phyloP scores from a whole-genome alignment of 2,329 filamentous ascomycete species.

The Fusarium ambrosium region DNA sequence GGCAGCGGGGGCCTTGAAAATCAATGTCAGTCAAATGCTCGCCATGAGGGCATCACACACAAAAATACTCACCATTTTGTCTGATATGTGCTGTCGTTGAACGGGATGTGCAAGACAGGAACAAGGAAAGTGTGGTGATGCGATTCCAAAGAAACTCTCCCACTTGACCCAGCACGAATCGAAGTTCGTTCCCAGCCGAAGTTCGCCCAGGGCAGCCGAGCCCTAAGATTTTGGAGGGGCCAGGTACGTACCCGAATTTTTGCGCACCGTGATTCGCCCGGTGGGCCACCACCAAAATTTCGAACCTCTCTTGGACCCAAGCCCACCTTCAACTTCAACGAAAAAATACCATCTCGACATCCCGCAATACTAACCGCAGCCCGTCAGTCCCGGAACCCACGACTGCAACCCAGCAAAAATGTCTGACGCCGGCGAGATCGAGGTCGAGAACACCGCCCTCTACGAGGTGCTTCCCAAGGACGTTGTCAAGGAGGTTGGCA shows the following conservation, averaged over 20 bases:
- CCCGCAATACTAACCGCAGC: constrained; percentile 55
- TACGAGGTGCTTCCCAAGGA: constrained; percentile 93
- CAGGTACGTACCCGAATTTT: constrained; percentile 48
- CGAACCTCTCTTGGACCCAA: constrained; percentile 47
- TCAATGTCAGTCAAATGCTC: constrained; percentile 40
- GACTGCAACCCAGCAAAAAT: constrained; percentile 71
- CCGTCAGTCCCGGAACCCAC: constrained; percentile 54
- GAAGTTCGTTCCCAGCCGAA: constrained; percentile 38
- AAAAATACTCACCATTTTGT: constrained; percentile 58
- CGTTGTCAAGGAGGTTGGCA: constrained; percentile 88
- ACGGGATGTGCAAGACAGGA: constrained; percentile 53
- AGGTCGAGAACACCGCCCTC: constrained; percentile 83
- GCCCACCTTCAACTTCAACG: constrained; percentile 50
- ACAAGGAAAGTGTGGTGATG: constrained; percentile 47
- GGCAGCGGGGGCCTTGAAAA: constrained; percentile 58
- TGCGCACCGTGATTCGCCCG: constrained; percentile 53
- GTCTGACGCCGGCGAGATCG: constrained; percentile 96
- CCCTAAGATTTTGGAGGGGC: constrained; percentile 54
- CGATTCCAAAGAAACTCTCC: constrained; percentile 45
- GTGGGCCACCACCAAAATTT: constrained; percentile 55
- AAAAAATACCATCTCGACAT: constrained; percentile 53
- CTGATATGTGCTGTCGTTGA: constrained; percentile 58
- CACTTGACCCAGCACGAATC: constrained; percentile 42
- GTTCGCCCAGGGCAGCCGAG: constrained; percentile 58
- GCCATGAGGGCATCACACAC: constrained; percentile 23